Evolutionary conservation across 192 early-diverging fungal genomes (phyloP).

Genomic region (Funneliformis mosseae): DNA sequence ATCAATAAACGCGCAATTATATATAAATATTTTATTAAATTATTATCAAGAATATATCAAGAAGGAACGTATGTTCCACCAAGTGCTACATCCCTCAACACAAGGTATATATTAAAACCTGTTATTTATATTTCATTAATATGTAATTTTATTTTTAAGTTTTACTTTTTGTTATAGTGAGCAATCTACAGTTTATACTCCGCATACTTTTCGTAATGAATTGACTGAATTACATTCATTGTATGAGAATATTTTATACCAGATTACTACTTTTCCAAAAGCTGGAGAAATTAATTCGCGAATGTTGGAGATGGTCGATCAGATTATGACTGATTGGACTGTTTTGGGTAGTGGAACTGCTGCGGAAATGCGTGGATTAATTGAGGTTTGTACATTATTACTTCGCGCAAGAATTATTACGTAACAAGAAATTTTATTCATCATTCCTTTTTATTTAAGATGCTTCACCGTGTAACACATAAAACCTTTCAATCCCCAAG

Average conservation of each 20-base stretch:
- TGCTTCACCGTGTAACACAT: conserved; percentile 63
- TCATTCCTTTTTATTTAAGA: conserved; percentile 32
- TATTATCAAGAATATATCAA: conserved; percentile 44
- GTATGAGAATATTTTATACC: conserved; percentile 63
- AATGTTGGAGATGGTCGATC: conserved; percentile 65
- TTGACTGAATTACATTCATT: conserved; percentile 55
- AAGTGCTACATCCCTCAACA: not conserved
- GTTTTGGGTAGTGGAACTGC: conserved; percentile 53
- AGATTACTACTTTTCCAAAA: conserved; percentile 58
- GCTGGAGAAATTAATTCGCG: conserved; percentile 60
- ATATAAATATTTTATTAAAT: conserved; percentile 52
- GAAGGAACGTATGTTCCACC: conserved; percentile 40
- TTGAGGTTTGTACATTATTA: conserved; percentile 43
- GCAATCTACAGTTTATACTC: conserved; percentile 30
- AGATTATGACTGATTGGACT: conserved; percentile 61
- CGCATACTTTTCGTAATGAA: conserved; percentile 47
- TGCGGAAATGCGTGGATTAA: conserved; percentile 57
- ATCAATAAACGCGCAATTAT: conserved; percentile 56
- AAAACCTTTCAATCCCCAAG: conserved; percentile 74
- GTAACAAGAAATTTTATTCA: not conserved
- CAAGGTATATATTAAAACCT: not conserved
- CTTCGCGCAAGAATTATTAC: not conserved
- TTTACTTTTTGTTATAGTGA: conserved; percentile 22
- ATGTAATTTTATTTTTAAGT: not conserved
- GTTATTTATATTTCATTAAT: not conserved